Conservation (phyloP, 768 basidiomycete species). For the Agaricus blazei region DNA sequence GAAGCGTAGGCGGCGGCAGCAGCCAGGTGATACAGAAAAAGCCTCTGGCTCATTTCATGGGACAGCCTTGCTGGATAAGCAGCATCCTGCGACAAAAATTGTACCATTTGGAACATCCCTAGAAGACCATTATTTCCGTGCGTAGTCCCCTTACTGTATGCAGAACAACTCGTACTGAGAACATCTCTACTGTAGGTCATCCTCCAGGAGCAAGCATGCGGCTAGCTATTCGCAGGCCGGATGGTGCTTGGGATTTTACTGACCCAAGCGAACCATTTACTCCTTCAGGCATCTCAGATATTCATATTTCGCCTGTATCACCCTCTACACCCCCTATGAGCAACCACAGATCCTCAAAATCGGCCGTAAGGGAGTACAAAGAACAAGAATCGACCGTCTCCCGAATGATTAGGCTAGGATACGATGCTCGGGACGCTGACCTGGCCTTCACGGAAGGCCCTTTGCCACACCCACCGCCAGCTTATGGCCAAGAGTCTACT, state of each 20-base stretch:
- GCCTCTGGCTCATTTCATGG: conserved; percentile 24
- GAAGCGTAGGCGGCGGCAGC: conserved; percentile 21
- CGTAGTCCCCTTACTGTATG: conserved; percentile 12
- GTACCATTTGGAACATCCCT: conserved; percentile 34
- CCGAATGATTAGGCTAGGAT: conserved; percentile 4
- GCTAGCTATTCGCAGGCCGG: conserved; percentile 44
- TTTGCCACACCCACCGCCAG: conserved; percentile 22
- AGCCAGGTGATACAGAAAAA: conserved; percentile 13
- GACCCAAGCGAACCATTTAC: conserved; percentile 35
- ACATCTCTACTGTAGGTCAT: conserved; percentile 31
- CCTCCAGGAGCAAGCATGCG: conserved; percentile 54
- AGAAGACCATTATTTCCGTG: conserved; percentile 35
- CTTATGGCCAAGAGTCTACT: conserved; percentile 15
- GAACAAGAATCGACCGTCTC: conserved; percentile 17
- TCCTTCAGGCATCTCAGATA: conserved; percentile 32
- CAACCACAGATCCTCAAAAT: background rate
- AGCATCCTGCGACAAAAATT: conserved; percentile 35
- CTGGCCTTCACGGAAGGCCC: conserved; percentile 15
- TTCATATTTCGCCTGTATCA: conserved; percentile 14
- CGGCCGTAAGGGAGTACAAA: conserved; percentile 13
- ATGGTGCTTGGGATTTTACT: conserved; percentile 54
- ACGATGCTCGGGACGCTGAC: conserved; percentile 13
- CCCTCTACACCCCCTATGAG: conserved; percentile 8
- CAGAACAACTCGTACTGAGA: background rate
- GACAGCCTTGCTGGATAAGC: conserved; percentile 20